These are phyloP conservation scores for Diaporthe helianthi DNA, from an alignment of 2,329 filamentous ascomycete species.

Conservation along the genomic window DNA sequence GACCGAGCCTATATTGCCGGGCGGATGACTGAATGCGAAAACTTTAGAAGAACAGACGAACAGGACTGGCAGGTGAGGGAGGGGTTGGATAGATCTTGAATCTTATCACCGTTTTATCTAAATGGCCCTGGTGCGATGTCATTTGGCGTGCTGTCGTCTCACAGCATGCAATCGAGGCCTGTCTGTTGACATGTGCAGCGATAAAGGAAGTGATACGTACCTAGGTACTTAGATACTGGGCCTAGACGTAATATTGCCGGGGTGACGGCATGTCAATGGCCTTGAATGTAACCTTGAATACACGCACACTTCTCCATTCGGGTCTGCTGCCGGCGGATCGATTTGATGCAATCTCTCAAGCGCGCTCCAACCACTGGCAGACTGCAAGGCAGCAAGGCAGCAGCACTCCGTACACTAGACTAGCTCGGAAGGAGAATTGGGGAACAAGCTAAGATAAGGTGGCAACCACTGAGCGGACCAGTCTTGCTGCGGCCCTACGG, in stretches of 20 bases:
- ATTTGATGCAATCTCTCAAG: constrained; percentile 17
- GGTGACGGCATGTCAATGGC: constrained; percentile 16
- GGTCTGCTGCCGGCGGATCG: constrained; percentile 12
- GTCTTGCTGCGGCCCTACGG: not conserved
- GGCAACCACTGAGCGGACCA: not conserved
- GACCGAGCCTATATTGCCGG: constrained; percentile 22
- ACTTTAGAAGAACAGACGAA: not conserved
- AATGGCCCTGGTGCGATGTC: no score
- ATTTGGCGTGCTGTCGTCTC: not conserved
- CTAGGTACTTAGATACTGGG: constrained; percentile 1
- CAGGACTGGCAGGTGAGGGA: not conserved
- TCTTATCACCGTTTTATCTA: not conserved
- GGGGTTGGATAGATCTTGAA: no score
- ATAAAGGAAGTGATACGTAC: not conserved
- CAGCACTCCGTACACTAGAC: no score
- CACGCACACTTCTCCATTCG: constrained; percentile 16
- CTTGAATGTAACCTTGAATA: not conserved
- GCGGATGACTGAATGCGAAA: not conserved
- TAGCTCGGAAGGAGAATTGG: not conserved
- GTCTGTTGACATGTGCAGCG: not conserved
- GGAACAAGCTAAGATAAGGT: constrained; percentile 15
- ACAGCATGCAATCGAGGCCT: not conserved
- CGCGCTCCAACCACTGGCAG: not conserved
- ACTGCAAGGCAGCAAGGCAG: not conserved
- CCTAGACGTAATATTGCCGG: constrained; percentile 19